Conservation (phyloP, 352 stramenopile genomes). For the Globisporangium acanthophoron region DNA sequence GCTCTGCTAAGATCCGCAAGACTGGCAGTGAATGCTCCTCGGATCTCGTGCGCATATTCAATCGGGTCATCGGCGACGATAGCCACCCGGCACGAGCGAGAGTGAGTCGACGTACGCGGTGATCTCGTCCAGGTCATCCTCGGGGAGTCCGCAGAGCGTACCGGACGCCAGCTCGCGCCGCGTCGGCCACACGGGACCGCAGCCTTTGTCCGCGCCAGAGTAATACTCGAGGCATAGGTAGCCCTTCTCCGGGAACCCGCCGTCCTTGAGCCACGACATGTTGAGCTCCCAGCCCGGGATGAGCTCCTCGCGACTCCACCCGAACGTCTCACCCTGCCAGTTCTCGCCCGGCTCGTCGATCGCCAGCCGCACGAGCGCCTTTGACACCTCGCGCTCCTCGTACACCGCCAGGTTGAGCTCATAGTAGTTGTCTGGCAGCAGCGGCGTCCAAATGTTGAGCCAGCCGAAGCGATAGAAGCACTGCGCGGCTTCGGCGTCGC, state of each 20-base stretch:
- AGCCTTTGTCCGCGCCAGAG: slow-evolving; percentile 68
- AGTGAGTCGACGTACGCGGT: slow-evolving; percentile 53
- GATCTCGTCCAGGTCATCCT: slow-evolving; percentile 37
- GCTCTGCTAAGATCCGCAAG: too few species aligned
- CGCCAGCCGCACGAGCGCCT: slow-evolving; percentile 63
- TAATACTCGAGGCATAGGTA: slow-evolving; percentile 74
- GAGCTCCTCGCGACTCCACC: slow-evolving; percentile 69
- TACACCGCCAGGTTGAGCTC: slow-evolving; percentile 61
- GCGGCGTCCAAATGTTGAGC: slow-evolving; percentile 64
- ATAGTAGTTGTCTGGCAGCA: slow-evolving; percentile 77
- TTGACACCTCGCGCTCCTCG: slow-evolving; percentile 70
- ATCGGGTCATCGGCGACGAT: not conserved
- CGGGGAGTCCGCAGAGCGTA: slow-evolving; percentile 46
- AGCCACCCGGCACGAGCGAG: slow-evolving; percentile 19
- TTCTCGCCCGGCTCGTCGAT: slow-evolving; percentile 82
- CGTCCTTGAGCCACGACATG: slow-evolving; percentile 74
- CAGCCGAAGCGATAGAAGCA: slow-evolving; percentile 62
- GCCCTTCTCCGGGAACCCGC: slow-evolving; percentile 72
- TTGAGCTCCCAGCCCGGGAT: slow-evolving; percentile 82
- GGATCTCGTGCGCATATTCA: too few species aligned
- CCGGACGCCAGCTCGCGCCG: slow-evolving; percentile 42
- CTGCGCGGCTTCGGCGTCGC: slow-evolving; percentile 49
- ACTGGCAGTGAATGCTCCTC: too few species aligned
- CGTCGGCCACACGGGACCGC: slow-evolving; percentile 61
- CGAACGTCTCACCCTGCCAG: slow-evolving; percentile 73